A percentile compares a stretch with the other conserved stretches of the same genome.
Evolutionary conservation across 2,329 filamentous ascomycete species (phyloP).

Genomic region (Septoria linicola): DNA sequence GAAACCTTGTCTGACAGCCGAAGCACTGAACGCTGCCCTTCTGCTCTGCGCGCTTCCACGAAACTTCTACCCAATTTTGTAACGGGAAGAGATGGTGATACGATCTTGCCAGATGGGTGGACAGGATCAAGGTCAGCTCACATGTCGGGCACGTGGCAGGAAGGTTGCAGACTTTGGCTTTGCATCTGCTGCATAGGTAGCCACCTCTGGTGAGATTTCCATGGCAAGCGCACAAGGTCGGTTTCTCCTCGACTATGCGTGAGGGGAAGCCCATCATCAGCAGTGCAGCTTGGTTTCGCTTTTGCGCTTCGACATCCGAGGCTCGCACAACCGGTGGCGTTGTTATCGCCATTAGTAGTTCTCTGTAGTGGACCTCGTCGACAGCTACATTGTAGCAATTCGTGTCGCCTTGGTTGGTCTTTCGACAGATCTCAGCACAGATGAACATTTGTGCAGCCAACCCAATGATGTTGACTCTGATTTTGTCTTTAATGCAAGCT

Average conservation of each 20-base stretch:
- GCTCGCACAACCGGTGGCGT: slow-evolving; percentile 81
- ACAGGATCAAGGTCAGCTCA: slow-evolving; percentile 86
- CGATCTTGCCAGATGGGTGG: slow-evolving; percentile 86
- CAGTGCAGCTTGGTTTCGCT: slow-evolving; percentile 54
- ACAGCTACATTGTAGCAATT: slow-evolving; percentile 78
- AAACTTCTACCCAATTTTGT: slow-evolving; percentile 84
- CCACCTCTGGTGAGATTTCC: slow-evolving; percentile 77
- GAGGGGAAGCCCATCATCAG: slow-evolving; percentile 99
- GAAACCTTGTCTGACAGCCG: slow-evolving; percentile 74
- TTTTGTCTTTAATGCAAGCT: slow-evolving; percentile 74
- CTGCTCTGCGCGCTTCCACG: slow-evolving; percentile 68
- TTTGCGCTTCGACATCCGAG: slow-evolving; percentile 36
- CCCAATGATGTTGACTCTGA: slow-evolving; percentile 85
- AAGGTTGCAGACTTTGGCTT: slow-evolving; percentile 81
- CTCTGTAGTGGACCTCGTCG: slow-evolving; percentile 82
- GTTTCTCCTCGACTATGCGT: slow-evolving; percentile 68
- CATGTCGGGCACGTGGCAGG: slow-evolving; percentile 91
- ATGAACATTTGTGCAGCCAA: slow-evolving; percentile 90
- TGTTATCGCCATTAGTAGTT: slow-evolving; percentile 83
- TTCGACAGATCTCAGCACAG: slow-evolving; percentile 82
- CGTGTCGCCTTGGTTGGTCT: slow-evolving; percentile 79
- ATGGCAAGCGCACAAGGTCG: slow-evolving; percentile 87
- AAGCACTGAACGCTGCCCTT: slow-evolving; percentile 62
- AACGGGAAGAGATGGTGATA: slow-evolving; percentile 92
- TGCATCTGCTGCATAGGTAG: slow-evolving; percentile 87